Base-by-base conservation (phyloP, 2,329 filamentous ascomycete species). In the Clonostachys sp. region DNA sequence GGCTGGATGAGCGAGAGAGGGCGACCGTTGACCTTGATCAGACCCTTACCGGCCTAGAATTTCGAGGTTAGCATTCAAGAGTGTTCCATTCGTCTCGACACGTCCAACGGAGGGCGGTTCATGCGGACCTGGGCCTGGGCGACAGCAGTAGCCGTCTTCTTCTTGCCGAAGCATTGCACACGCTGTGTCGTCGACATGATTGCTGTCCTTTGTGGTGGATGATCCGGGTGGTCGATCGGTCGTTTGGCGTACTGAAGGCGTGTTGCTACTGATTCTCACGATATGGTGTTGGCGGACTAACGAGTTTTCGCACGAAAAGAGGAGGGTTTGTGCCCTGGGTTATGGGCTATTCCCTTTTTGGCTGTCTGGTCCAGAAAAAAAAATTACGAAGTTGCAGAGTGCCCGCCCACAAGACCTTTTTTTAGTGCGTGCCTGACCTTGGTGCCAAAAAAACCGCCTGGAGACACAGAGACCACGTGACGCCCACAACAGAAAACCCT, bases 111-210 rank as follows among this genome's bases (percentile, higher is more conserved):
- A 18, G 36, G 36, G 36, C 36, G 17, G 12, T 39, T 39, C 36
- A 39, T 38, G 68, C 77, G 72, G 80, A 89, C 85, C 85, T 92
- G 91, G 87, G 88, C 92, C 81, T 92, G 89, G 74, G 89, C 90
- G 78, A 95, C 90, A 68, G 85, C 86, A 58, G 86, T 89, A 65
- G 90, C 90, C 70, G 84, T 91, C 83, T 89, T 90, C 84, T 91
- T 91, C 87, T 96, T 96, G 86, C 91, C 91, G 88, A 97, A 96
- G 88, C 91, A 96, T 84, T 96, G 91, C 67, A 91, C 87, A 75
- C 83, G 87, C 78, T 88, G 86, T 64, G 81, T 77, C 66, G 81
- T 78, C 74, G 87, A 86, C 84, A 90, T 89, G 74, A 69, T 88
- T 78, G 71, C 68, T 17, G 18, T 42, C 10, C 16, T 13, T 30